A percentile compares a stretch with the other conserved stretches of the same genome.
Evolutionary conservation across 257 asterid genomes (phyloP).

Genomic region (Salvia rosmarinus): DNA sequence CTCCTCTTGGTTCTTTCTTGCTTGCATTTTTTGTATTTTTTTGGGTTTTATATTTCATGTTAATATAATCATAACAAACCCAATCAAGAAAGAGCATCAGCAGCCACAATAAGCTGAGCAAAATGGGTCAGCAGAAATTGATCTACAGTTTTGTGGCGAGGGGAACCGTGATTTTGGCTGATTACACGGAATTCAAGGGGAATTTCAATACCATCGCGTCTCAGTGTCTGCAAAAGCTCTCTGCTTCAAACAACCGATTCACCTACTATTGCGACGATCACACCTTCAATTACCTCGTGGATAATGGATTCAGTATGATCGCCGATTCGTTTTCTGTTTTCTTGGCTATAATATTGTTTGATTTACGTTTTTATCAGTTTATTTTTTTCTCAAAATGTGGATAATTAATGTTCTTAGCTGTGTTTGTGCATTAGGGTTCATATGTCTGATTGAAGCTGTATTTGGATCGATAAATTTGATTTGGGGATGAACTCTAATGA

Average conservation of each 20-base stretch:
- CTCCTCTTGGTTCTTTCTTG: constrained; percentile 24
- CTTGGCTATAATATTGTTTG: neutral
- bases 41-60: constrained; percentile 29
- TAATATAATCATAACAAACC: constrained; percentile 21
- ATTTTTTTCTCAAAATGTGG: neutral
- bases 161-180: constrained; percentile 52
- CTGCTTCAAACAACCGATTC: constrained; percentile 52
- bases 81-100: constrained; percentile 1
- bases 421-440: neutral
- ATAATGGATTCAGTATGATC: constrained; percentile 54
- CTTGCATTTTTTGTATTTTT: constrained; percentile 28
- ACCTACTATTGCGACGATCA: constrained; percentile 61
- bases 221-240: constrained; percentile 59
- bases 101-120: neutral
- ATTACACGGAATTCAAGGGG: constrained; percentile 55
- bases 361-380: neutral
- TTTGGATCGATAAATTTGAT: neutral
- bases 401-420: neutral
- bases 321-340: neutral
- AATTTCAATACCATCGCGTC: constrained; percentile 53
- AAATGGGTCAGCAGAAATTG: constrained; percentile 63
- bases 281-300: constrained; percentile 58
- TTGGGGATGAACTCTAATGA: neutral
- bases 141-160: constrained; percentile 62
- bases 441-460: neutral